Base-by-base conservation (phyloP, 352 stramenopile species). In the Blastocystis sp. region DNA sequence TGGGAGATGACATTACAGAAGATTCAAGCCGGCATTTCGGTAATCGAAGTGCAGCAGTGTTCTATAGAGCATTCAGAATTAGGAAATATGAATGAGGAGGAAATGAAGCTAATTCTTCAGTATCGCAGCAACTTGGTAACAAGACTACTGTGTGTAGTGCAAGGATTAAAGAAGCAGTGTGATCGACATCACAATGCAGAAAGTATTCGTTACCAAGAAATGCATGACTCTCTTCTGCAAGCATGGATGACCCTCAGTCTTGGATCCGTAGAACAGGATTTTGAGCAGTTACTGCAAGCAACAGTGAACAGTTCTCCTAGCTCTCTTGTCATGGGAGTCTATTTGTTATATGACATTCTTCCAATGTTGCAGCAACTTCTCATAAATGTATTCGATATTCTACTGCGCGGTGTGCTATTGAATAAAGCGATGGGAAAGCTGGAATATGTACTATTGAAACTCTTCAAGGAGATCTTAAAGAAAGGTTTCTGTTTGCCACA, bases 401-500 rank as follows among this genome's bases (percentile, higher is more conserved):
- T 84, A 39, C 18, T 84, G 50, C 54, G 73, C 26, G 73, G 73
- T 50, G 66, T 88, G 15, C 2, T 88, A 34, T 34, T 88, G 66
- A 79, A 88, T 39, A 88, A 76, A 59, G 53, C 37, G 7, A 68
- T 88, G 43, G 45, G 62, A n/a, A 88, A 88, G 45, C 66, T 88
- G 62, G 39, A 88, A 39, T 88, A 88, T 20, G 66, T 88, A 43
- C 70, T 61, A 20, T 29, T 88, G 66, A 50, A 69, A 5, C 23
- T 79, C 23, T 88, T 88, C 37, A 23, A 41, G 13, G 77, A 88
- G 39, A 29, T 88, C 8, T 37, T 88, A 54, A 88, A 79, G 66
- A 88, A 88, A 29, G 77, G 77, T 15, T 88, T 88, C 66, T 88
- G 77, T 45, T 6, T 69, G 7, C 77, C 77, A 26, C 55, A 23